Base-by-base conservation (phyloP, 2,329 filamentous ascomycete species). In the Fusarium chuoi region DNA sequence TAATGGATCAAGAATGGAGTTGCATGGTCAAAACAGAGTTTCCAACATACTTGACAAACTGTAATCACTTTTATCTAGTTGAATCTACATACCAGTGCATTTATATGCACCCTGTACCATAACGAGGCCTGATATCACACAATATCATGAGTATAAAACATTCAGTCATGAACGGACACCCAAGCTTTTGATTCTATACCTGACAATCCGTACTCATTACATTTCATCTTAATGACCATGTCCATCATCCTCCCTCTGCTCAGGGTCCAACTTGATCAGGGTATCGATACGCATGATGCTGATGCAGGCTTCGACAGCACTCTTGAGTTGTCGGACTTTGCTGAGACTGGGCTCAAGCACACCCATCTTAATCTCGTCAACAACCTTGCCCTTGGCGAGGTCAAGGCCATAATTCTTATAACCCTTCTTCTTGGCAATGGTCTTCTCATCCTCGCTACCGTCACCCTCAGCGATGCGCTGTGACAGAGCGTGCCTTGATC, bases 241-340 rank as follows among this genome's bases (percentile, higher is more conserved):
- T 65, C 94, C 95, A 85, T 97, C 93, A 76, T 90, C 90, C 80
- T 91, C 88, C 87, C 92, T 89, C 87, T 74, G 73, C 75, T 98
- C 95, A 24, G 95, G 95, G 87, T 99, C 96, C 83, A 99, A 87
- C 88, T 97, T 97, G 86, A 99, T 98, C 84, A 99, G 88, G 75
- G 96, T 98, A 87, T 99, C 96, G 82, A 99, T 99, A 80, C 96
- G 91, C 96, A 99, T 98, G 83, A 99, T 98, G 81, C 95, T 94
- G 84, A 99, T 97, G 84, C 96, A 98, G 62, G 96, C 96, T 86
- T 99, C 96, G 56, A 99, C 96, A 35, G 96, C 96, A 84, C 93
- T 97, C 92, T 99, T 99, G 81, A 99, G 88, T 88, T 98, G 96
- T 84, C 96, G 93, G 77, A 99, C 90, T 89, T 99, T 99, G 89